phyloP scores from a whole-genome alignment of 305 asterid species.

The Solanum hybrid region DNA sequence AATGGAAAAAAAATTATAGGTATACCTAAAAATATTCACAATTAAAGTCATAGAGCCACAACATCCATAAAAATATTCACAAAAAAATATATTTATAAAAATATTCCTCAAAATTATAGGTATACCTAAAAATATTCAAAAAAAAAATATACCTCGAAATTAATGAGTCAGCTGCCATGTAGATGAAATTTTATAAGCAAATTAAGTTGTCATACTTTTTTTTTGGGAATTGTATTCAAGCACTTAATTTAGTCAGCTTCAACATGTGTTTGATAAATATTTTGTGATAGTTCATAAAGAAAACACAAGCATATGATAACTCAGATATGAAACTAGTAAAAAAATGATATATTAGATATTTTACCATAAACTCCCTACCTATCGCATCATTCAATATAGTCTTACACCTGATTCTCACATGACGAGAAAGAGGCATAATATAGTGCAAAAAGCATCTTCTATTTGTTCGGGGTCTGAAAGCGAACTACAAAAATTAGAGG shows the following conservation, averaged over 20 bases:
- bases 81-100: neutral
- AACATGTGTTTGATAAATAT: neutral
- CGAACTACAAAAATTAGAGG: neutral
- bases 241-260: neutral
- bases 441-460: neutral
- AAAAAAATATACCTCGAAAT: no score
- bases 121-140: no score
- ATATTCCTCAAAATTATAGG: neutral
- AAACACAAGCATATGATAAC: no score
- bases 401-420: neutral
- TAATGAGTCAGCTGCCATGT: neutral
- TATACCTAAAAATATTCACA: no score
- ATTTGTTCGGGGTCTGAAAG: neutral
- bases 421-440: neutral
- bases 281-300: neutral
- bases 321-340: neutral
- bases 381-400: neutral
- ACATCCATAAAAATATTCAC: no score
- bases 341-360: no score
- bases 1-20: no score
- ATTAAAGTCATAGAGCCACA: no score
- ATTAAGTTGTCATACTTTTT: neutral
- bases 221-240: neutral
- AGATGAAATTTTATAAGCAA: neutral
- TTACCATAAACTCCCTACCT: neutral